Percentiles rank a stretch among this genome's conserved stretches.
Evolutionary conservation across 768 basidiomycete species (phyloP).

Genomic region (Suillus discolor): DNA sequence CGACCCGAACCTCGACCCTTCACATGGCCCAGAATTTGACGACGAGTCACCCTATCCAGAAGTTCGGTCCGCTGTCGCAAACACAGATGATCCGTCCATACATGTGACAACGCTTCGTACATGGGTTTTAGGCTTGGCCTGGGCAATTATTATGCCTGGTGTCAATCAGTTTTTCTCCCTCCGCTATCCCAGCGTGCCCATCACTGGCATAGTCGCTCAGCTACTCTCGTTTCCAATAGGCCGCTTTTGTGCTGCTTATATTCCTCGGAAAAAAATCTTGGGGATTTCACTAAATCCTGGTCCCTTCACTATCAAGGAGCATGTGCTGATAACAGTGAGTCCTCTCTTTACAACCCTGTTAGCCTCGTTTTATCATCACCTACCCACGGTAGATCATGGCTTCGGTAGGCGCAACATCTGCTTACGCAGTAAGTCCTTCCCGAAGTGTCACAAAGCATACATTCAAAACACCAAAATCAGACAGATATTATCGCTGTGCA

Average conservation of each 20-base stretch:
- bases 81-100: slow-evolving; percentile 68
- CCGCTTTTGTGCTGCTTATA: slow-evolving; percentile 49
- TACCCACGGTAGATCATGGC: slow-evolving; percentile 48
- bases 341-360: slow-evolving; percentile 25
- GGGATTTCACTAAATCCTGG: slow-evolving; percentile 73
- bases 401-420: slow-evolving; percentile 56
- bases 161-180: slow-evolving; percentile 81
- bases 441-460: slow-evolving; percentile 9
- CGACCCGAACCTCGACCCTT: slow-evolving; percentile 31
- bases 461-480: slow-evolving; percentile 19
- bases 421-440: slow-evolving; percentile 54
- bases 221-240: slow-evolving; percentile 73
- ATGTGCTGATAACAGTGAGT: slow-evolving; percentile 64
- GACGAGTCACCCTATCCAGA: slow-evolving; percentile 77
- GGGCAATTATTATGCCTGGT: slow-evolving; percentile 65
- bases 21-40: slow-evolving; percentile 32
- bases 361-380: slow-evolving; percentile 30
- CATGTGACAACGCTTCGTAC: slow-evolving; percentile 65
- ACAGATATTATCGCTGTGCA: slow-evolving; percentile 81
- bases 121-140: slow-evolving; percentile 73
- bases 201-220: slow-evolving; percentile 70
- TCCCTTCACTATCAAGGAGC: slow-evolving; percentile 77
- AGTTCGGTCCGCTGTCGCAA: slow-evolving; percentile 68
- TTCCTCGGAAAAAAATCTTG: slow-evolving; percentile 59
- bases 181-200: slow-evolving; percentile 66